Evolutionary conservation across 805 yeast species (phyloP).

Genomic region (Ogataea nonfermentans): DNA sequence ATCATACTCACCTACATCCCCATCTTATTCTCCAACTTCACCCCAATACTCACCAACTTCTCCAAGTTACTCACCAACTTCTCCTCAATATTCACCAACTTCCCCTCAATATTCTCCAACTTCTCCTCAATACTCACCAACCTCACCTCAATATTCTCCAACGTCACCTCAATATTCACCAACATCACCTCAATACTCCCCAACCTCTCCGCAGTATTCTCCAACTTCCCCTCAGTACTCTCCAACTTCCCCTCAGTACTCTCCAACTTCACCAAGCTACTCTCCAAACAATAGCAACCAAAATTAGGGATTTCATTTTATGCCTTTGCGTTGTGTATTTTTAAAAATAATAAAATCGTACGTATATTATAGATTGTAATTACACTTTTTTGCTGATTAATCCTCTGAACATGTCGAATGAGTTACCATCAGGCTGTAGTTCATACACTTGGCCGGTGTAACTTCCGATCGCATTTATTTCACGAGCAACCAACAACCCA

Average conservation of each 20-base stretch:
- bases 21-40: constrained; percentile 63
- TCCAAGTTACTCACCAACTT: constrained; percentile 76
- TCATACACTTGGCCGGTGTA: constrained; percentile 58
- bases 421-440: constrained; percentile 95
- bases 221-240: constrained; percentile 77
- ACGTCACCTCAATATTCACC: constrained; percentile 78
- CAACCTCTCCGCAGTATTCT: constrained; percentile 63
- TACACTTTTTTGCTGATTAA: constrained; percentile 61
- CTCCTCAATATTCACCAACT: constrained; percentile 69
- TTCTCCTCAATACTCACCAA: constrained; percentile 76
- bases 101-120: constrained; percentile 81
- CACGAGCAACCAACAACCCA: constrained; percentile 80
- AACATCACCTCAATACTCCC: constrained; percentile 63
- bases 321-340: constrained; percentile 19
- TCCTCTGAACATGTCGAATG: constrained; percentile 93
- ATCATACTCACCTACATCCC: constrained; percentile 55
- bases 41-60: constrained; percentile 77
- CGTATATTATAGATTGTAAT: constrained; percentile 6
- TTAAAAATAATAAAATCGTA: constrained; percentile 16
- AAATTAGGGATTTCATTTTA: constrained; percentile 17
- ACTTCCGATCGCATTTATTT: constrained; percentile 44
- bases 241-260: constrained; percentile 76
- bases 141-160: constrained; percentile 69
- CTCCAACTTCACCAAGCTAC: constrained; percentile 77
- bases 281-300: constrained; percentile 46